These are phyloP conservation scores for Rhizopus arrhizus DNA, from an alignment of 371 early-diverging fungal species.

Conservation along the genomic window DNA sequence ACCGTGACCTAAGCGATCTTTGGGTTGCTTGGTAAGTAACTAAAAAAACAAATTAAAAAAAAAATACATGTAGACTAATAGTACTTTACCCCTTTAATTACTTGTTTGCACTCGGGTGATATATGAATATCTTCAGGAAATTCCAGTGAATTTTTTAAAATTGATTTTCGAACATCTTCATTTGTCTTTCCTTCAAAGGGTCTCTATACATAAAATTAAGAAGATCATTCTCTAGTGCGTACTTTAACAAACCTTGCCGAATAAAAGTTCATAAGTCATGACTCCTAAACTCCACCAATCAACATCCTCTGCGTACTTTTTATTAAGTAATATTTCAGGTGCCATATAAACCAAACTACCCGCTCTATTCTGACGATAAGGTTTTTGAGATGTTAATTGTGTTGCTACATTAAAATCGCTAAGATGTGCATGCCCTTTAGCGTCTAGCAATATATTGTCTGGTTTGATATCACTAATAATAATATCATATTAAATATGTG, in stretches of 20 bases:
- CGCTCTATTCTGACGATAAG: constrained; percentile 59
- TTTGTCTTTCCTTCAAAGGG: constrained; percentile 63
- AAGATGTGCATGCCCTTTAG: constrained; percentile 79
- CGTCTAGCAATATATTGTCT: constrained; percentile 91
- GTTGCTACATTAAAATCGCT: constrained; percentile 89
- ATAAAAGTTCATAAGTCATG: constrained; percentile 76
- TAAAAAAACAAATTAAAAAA: constrained; percentile 9
- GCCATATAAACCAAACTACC: constrained; percentile 77
- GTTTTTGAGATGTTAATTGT: constrained; percentile 55
- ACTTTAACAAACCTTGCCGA: constrained; percentile 59
- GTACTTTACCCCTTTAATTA: constrained; percentile 33
- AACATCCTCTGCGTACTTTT: constrained; percentile 67
- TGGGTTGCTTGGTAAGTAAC: constrained; percentile 58
- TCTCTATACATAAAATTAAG: constrained; percentile 48
- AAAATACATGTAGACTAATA: background rate
- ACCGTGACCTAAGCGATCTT: constrained; percentile 62
- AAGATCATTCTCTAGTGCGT: constrained; percentile 3
- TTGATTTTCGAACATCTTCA: constrained; percentile 60
- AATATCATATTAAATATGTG: constrained; percentile 59
- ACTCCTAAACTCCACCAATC: constrained; percentile 94
- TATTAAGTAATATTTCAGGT: constrained; percentile 71
- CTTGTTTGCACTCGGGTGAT: constrained; percentile 58
- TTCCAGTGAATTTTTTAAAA: constrained; percentile 54
- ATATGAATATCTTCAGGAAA: constrained; percentile 58
- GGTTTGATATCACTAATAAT: constrained; percentile 89